Base-by-base conservation (phyloP, 768 basidiomycete species). In the Coprinellus micaceus region DNA sequence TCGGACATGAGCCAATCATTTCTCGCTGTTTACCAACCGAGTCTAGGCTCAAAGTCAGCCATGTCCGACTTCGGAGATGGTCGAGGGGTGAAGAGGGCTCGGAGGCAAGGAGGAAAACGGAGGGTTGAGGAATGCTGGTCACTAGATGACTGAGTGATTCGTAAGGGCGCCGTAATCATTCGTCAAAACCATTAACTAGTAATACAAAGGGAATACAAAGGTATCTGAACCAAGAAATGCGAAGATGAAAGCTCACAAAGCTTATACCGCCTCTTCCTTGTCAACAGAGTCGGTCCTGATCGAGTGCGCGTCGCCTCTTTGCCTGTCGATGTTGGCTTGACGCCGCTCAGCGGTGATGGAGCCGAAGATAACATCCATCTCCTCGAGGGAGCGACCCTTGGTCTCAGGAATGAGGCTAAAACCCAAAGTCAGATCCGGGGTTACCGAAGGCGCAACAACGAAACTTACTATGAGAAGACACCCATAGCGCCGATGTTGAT, bases 401-500 rank as follows among this genome's bases (percentile, higher is more conserved):
- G 84, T 85, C 65, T 85, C 84, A 0, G 83, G 84, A 52, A 86
- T 79, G 46, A 84, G 51, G 2, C 82, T 84, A 43, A 4, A 52
- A 10, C 33, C n/a, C 26, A 47, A 22, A 15, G 25, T 40, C 33
- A 43, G 22, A 15, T 19, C 22, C 3, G 40, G 26, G 29, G 28
- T 22, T 11, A 15, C 47, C 10, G 22, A 50, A 50, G 13, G 19
- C 48, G 50, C n/a, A n/a, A 12, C 37, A 25, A 39, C 46, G 7
- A 37, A 4, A 69, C 80, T 63, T 58, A 88, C 84, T 86, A 65
- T 0, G 88, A 73, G 68, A 92, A 91, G 12, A 75, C 66, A 28
- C 73, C 84, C 84, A 89, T 86, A 17, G 79, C 89, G 30, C 74
- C 81, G 39, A 90, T 74, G 69, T 91, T 89, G 69, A 91, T 80